Base-by-base conservation (phyloP, 345 rosid species). In the Cardamine resedifolia region DNA sequence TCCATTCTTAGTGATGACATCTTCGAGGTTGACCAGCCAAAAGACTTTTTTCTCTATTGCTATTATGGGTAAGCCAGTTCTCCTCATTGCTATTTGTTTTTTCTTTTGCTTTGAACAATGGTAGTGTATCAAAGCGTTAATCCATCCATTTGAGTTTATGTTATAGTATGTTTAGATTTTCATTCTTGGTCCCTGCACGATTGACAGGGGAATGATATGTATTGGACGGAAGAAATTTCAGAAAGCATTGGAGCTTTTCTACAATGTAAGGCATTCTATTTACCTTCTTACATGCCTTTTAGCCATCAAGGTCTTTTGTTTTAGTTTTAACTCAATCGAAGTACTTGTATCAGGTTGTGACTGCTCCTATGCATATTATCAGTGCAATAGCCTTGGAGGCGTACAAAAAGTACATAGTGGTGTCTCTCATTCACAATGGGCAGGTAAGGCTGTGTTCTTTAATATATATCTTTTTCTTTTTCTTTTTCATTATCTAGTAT, bases 351-450 rank as follows among this genome's bases (percentile, higher is more conserved):
- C 78, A 96, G 99, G 98, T 86, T 68, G 90, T 92, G 78, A 92
- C 97, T 56, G 92, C 99, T 76, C 98, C 98, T 33, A 91, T 90
- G 97, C 69, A 82, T 73, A n/a, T 56, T 4, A 71, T 83, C 76
- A 96, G 81, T 81, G 96, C 97, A 47, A 90, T 96, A 64, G 94
- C 96, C 34, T 79, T 90, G 59, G 98, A 96, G 85, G 96, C 97
- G 9, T 90, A 90, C 85, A 90, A 87, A 85, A 96, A 96, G 77
- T 87, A 90, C 76, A 79, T 87, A 66, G 64, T 92, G 83, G 97
- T 87, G 60, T 87, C 90, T 58, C 97, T 96, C 56, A 90, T 90
- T 83, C 86, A 82, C 73, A 67, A 82, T 74, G 98, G 99, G 55
- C 97, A 90, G 86, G 99, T 86, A 71, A 49, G 64, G 24, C 48